Percentiles rank a stretch among this genome's conserved stretches.
Evolutionary conservation across 2,329 filamentous ascomycete genomes (phyloP).

Genomic region (Cytospora leucostoma): DNA sequence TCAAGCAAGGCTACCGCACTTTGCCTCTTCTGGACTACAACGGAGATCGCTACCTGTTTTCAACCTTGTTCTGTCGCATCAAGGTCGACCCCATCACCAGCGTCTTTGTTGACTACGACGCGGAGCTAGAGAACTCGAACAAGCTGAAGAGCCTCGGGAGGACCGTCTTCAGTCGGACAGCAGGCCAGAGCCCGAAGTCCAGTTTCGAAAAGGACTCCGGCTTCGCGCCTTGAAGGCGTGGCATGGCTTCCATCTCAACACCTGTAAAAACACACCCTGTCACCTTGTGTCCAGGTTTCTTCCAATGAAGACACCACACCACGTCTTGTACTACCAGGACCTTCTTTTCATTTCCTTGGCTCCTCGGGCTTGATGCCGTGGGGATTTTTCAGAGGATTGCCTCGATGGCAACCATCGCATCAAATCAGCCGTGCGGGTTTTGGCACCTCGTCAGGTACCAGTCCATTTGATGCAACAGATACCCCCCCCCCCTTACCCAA

Average conservation of each 20-base stretch:
- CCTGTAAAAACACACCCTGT: constrained; percentile 8
- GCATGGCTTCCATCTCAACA: not conserved
- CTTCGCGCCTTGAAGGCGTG: constrained; percentile 5
- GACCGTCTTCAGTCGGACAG: constrained; percentile 58
- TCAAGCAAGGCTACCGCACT: constrained; percentile 91
- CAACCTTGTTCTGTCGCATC: constrained; percentile 89
- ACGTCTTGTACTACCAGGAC: constrained; percentile 17
- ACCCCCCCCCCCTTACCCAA: constrained; percentile 6
- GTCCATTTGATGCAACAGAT: constrained; percentile 26
- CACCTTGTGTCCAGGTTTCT: constrained; percentile 1
- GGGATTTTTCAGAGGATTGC: not conserved
- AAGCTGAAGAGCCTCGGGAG: constrained; percentile 59
- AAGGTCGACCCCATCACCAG: constrained; percentile 62
- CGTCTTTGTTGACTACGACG: constrained; percentile 54
- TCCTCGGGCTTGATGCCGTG: constrained; percentile 24
- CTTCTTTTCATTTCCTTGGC: not conserved
- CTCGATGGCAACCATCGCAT: constrained; percentile 16
- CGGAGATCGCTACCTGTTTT: constrained; percentile 92
- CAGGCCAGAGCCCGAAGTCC: constrained; percentile 51
- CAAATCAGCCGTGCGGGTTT: constrained; percentile 8
- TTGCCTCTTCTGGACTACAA: constrained; percentile 85
- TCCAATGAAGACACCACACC: constrained; percentile 8
- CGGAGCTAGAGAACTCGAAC: constrained; percentile 46
- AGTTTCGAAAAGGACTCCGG: constrained; percentile 43
- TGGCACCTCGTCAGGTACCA: constrained; percentile 15